A percentile compares a stretch with the other conserved stretches of the same genome.
Evolutionary conservation across 306 rosid species (phyloP).

Genomic region (Canavalia gladiata): DNA sequence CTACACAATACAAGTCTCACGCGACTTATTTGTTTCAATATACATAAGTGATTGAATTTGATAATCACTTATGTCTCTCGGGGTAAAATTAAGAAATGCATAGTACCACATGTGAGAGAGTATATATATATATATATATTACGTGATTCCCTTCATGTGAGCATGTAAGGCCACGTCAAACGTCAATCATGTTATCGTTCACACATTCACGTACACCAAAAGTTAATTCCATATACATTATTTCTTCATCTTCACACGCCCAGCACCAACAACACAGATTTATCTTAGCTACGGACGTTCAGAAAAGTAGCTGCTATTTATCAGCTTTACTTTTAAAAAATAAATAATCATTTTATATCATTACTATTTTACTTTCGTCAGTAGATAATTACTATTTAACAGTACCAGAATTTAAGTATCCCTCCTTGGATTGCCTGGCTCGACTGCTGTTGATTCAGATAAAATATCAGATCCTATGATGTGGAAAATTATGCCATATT

Average conservation of each 20-base stretch:
- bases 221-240: neutral
- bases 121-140: neutral
- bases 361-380: too few relatives aligned
- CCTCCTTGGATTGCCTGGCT: too few relatives aligned
- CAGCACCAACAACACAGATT: neutral
- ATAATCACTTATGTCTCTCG: neutral
- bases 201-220: neutral
- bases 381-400: neutral
- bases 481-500: too few relatives aligned
- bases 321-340: neutral
- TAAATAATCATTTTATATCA: neutral
- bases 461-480: neutral
- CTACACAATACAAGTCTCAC: too few relatives aligned
- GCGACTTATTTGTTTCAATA: too few relatives aligned
- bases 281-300: neutral
- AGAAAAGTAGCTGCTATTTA: neutral
- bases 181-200: constrained; percentile 1
- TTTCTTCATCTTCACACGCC: constrained; percentile 13
- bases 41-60: too few relatives aligned
- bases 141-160: constrained; percentile 8
- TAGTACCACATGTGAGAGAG: neutral
- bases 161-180: constrained; percentile 30
- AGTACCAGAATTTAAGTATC: neutral
- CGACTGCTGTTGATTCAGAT: neutral
- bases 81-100: neutral